Evolutionary conservation across 176 grass and related monocot species (phyloP), one percentile per base, ranked within the genome.

Genomic region (Carex pumila): DNA sequence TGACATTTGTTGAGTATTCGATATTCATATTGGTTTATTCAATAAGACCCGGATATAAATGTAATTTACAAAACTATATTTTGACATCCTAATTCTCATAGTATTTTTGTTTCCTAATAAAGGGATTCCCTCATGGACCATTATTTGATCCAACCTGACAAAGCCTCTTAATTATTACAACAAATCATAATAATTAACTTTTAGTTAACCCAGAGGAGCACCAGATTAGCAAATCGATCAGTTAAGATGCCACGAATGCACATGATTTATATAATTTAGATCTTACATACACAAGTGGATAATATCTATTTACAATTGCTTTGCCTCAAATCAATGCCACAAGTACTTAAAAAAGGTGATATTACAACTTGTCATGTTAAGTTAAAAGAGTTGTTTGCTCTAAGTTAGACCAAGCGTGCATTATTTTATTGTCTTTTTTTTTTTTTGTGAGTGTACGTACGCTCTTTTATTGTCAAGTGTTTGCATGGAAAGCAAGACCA

Each of bases 181-280:
- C 79, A 64, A 63, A 54, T 77, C 13, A 77, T 39, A 32, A 76
- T 76, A 54, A 62, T 25, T 64, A 64, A 64, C 7, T 18, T 39
- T 22, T 81, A 47, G 30, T 64, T 81, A 81, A 53, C 19, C 41
- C 41, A 67, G 37, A 83, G 21, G 12, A 13, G 80, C 11, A 54
- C 63, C 11, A 53, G 13, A 52, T 65, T 68, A 50, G 11, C 19
- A 52, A 30, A 49, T 9, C 47, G 29, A 18, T 60, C 9, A 14
- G 9, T 41, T 43, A 71, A 45, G 39, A 56, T 68, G 41, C 61
- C 80, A 83, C 80, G 80, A 83, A 43, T 54, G 80, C 34, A 22
- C 80, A 18, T 83, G 80, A 83, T 83, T 14, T 65, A 54, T 55
- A 52, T 67, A 31, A 80, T 52, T 53, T 59, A 77, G 32, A 45